Conservation (phyloP, 495 filamentous ascomycete species). For the Jackrogersella multiformis region DNA sequence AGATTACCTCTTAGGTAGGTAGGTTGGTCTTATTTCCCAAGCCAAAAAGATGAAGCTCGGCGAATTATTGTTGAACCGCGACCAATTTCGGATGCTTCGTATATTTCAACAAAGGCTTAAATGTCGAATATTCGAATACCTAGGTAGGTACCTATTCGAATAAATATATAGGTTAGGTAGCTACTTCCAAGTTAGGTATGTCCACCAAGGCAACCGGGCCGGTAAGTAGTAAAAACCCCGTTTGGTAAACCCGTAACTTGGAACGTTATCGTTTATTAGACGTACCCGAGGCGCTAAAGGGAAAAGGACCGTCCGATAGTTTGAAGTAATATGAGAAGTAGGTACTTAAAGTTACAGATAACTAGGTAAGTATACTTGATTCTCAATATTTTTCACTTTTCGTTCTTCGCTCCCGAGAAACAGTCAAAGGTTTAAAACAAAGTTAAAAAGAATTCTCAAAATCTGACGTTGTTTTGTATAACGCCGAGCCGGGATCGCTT, state of each 20-base stretch:
- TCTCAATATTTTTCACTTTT: neutral
- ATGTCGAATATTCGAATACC: constrained; percentile 5
- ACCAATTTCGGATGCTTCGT: too few species aligned
- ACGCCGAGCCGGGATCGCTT: constrained; percentile 16
- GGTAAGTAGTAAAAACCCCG: neutral
- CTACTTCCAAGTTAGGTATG: too few species aligned
- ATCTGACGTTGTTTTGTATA: neutral
- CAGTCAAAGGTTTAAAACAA: constrained; percentile 15
- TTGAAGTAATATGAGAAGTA: too few species aligned
- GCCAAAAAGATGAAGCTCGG: neutral
- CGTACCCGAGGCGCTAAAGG: constrained; percentile 1
- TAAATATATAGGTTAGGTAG: too few species aligned
- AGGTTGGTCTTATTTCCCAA: neutral
- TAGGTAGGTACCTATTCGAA: too few species aligned
- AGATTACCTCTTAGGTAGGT: too few species aligned
- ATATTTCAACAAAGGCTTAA: neutral
- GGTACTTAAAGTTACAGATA: too few species aligned
- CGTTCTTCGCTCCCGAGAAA: neutral
- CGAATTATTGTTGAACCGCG: neutral
- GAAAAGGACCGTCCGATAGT: too few species aligned
- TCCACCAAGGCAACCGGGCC: neutral
- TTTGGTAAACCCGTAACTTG: constrained; percentile 6
- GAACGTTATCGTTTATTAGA: constrained; percentile 1
- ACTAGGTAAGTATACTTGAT: neutral
- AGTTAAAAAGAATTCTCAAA: constrained; percentile 8